Evolutionary conservation across 352 stramenopile genomes (phyloP), one percentile per base, ranked within the genome.

Genomic region (Aphanomyces astaci): DNA sequence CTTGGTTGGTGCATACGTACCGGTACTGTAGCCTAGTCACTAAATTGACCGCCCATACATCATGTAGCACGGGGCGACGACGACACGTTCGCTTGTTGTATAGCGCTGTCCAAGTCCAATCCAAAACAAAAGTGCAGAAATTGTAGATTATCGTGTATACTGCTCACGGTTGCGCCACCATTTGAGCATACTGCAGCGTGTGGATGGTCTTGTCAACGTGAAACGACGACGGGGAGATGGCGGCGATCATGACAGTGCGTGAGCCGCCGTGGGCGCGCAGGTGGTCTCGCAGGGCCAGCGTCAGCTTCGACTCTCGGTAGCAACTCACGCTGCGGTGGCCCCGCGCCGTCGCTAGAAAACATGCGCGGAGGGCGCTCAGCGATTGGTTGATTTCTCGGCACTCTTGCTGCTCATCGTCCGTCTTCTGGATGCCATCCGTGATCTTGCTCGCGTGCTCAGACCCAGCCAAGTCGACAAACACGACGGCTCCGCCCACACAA

Each of bases 381-480:
- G n/a, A n/a, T n/a, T n/a, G n/a, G n/a, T n/a, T n/a, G n/a, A n/a
- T n/a, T n/a, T n/a, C n/a, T n/a, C n/a, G n/a, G n/a, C n/a, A n/a
- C n/a, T n/a, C n/a, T n/a, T n/a, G n/a, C n/a, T n/a, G n/a, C n/a
- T n/a, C n/a, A n/a, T n/a, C n/a, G n/a, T n/a, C n/a, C n/a, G n/a
- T n/a, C n/a, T 66, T 66, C 13, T 30, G 7, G 48, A 66, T 66
- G 43, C 60, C 60, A 31, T 66, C 60, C 10, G 27, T 32, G 7
- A 40, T 40, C 9, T 40, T 49, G 45, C 79, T 77, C 4, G 76
- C 82, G 69, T 87, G 81, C 71, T 87, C 79, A n/a, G 77, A 77
- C 11, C 79, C 76, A 19, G 77, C 77, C 17, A 87, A 70, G 51
- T 84, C 79, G 40, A 83, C 76, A 32, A 85, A 76, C 25, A 85